Base-by-base conservation (phyloP, 164 flowering plant genomes). In the Umbellularia californica region DNA sequence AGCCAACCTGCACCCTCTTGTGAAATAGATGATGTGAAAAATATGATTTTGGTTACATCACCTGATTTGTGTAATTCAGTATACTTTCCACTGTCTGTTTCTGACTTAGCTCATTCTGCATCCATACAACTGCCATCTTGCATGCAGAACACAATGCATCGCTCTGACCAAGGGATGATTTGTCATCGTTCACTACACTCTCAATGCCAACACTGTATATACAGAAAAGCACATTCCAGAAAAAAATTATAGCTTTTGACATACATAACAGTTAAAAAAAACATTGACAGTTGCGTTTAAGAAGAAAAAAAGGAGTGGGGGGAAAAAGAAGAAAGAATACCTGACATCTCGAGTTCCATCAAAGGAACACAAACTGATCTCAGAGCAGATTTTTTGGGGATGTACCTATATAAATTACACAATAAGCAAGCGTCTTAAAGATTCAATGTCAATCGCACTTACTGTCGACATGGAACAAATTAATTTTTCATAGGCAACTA, bases 301-400 rank as follows among this genome's bases (percentile, higher is more conserved):
- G 41, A 33, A 33, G 41, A 33, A 33, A 33, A 4, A 33, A 33
- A 33, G 7, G 41, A 33, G 6, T 33, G 41, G 41, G 41, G 41
- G 6, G 6, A 33, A 33, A 33, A 33, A 23, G 12, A n/a, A n/a
- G 17, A 5, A 58, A 24, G 27, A 27, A 71, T 15, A 92, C 98
- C 96, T 88, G 52, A 90, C 87, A 75, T 88, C 88, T 64, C 77
- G 92, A 74, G 86, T 80, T 28, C 95, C 94, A 85, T 90, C 92
- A 74, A 87, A 89, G 41, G 88, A 82, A 85, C 98, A 94, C 71
- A 94, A 52, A 24, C 90, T 90, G 58, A 91, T 78, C 73, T 87
- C 87, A 50, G 96, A 90, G 85, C 98, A 94, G 72, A 90, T 77
- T 76, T 86, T 88, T 79, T 88, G 55, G 2, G 98, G 98, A 23